These are phyloP conservation scores for Ramaria sp. DNA, from an alignment of 768 basidiomycete species.

Conservation along the genomic window DNA sequence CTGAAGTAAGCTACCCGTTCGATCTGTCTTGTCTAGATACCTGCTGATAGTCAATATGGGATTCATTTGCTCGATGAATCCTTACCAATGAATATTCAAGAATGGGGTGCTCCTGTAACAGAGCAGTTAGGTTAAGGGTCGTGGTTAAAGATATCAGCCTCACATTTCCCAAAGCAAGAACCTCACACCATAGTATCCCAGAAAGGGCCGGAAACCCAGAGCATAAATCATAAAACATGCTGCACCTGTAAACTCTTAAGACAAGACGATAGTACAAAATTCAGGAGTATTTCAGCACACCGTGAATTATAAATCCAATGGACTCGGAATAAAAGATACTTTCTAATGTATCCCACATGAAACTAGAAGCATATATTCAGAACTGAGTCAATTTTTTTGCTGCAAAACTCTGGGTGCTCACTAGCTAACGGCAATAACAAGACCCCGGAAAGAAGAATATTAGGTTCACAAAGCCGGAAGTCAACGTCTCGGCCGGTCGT, in stretches of 20 bases:
- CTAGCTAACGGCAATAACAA: not conserved
- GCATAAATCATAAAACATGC: slow-evolving; percentile 59
- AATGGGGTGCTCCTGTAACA: slow-evolving; percentile 69
- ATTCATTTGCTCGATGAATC: not conserved
- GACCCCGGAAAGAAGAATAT: not conserved
- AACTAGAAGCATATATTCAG: slow-evolving; percentile 36
- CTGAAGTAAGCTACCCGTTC: slow-evolving; percentile 57
- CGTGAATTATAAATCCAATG: slow-evolving; percentile 70
- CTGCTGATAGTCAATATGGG: slow-evolving; percentile 22
- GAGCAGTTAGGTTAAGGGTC: not conserved
- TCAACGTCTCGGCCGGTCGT: slow-evolving; percentile 13
- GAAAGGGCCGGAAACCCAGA: slow-evolving; percentile 58
- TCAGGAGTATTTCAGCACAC: slow-evolving; percentile 22
- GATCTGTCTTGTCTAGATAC: slow-evolving; percentile 68
- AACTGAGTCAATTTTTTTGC: not conserved
- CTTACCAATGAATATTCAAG: slow-evolving; percentile 77
- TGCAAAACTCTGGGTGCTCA: slow-evolving; percentile 2
- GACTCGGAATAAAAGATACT: slow-evolving; percentile 57
- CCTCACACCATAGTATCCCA: slow-evolving; percentile 67
- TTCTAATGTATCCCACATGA: slow-evolving; percentile 78
- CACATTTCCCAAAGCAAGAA: slow-evolving; percentile 80
- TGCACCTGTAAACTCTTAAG: slow-evolving; percentile 27
- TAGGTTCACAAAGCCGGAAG: not conserved
- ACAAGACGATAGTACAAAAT: not conserved
- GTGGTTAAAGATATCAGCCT: slow-evolving; percentile 15